Conservation (phyloP, 148 eudicot species). For the Dysphania ambrosioides region DNA sequence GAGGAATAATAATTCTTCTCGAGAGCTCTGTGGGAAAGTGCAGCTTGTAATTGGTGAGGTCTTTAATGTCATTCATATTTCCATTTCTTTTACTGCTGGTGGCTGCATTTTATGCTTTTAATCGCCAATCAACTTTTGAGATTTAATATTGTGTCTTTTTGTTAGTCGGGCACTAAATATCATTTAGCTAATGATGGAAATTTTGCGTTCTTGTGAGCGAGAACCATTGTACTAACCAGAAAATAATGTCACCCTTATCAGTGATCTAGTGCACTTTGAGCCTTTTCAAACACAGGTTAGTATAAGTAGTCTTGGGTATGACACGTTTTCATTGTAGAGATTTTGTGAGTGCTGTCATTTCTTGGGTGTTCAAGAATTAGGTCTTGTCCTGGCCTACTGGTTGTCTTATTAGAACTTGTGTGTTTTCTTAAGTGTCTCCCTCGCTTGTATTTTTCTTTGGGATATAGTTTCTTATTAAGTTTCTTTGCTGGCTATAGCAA, state of each 20-base stretch:
- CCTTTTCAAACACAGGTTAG: no score
- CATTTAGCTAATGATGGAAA: neutral
- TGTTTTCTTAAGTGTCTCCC: no score
- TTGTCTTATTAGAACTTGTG: no score
- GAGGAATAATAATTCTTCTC: constrained; percentile 20
- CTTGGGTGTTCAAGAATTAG: no score
- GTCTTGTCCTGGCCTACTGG: no score
- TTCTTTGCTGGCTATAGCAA: no score
- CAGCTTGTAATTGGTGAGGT: constrained; percentile 34
- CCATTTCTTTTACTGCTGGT: neutral
- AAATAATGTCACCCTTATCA: neutral
- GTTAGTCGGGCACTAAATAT: neutral
- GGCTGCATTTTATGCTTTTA: neutral
- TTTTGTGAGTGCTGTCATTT: no score
- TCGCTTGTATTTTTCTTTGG: no score
- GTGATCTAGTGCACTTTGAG: no score
- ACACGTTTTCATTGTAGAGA: no score
- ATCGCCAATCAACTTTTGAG: neutral
- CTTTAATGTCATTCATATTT: constrained; percentile 14
- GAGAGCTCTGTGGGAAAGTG: constrained; percentile 24
- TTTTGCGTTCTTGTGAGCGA: neutral
- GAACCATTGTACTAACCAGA: neutral
- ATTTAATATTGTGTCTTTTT: neutral
- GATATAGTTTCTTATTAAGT: no score
- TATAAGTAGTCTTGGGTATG: no score